These are phyloP conservation scores for Ambrosia artemisiifolia DNA, from an alignment of 129 eudicot genomes.

Conservation along the genomic window DNA sequence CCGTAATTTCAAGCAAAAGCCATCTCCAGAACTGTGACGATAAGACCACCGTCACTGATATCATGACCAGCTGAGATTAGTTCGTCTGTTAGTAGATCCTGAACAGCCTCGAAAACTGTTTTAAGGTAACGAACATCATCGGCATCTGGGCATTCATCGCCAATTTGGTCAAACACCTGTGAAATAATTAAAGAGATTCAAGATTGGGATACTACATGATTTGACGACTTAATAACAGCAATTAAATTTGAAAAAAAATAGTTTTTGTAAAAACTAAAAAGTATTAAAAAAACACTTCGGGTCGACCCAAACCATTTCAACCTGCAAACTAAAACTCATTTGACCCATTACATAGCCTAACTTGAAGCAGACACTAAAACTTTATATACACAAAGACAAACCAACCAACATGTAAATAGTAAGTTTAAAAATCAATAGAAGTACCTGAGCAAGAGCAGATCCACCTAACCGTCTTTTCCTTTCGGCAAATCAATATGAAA, in stretches of 20 bases:
- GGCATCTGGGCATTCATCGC: slow-evolving; percentile 81
- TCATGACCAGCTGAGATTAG: slow-evolving; percentile 91
- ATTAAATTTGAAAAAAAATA: too few relatives aligned
- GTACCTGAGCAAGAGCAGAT: slow-evolving; percentile 76
- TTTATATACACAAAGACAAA: too few relatives aligned
- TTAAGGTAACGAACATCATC: slow-evolving; percentile 83
- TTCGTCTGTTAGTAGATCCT: slow-evolving; percentile 60
- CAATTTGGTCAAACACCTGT: slow-evolving; percentile 87
- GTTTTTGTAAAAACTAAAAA: too few relatives aligned
- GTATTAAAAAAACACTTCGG: background rate
- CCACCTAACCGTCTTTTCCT: slow-evolving; percentile 89
- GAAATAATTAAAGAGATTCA: background rate
- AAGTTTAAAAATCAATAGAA: background rate
- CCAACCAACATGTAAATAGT: background rate
- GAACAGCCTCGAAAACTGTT: slow-evolving; percentile 68
- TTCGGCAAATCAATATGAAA: slow-evolving; percentile 80
- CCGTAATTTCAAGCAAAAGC: slow-evolving; percentile 97
- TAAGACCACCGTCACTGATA: slow-evolving; percentile 85
- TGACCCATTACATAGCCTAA: too few relatives aligned
- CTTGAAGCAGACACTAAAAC: too few relatives aligned
- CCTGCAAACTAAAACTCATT: background rate
- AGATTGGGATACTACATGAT: too few relatives aligned
- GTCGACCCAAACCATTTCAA: background rate
- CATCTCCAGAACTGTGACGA: slow-evolving; percentile 74
- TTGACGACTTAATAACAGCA: too few relatives aligned